These are phyloP conservation scores for Populus tomentosa DNA, from an alignment of 441 rosid species.

Conservation along the genomic window DNA sequence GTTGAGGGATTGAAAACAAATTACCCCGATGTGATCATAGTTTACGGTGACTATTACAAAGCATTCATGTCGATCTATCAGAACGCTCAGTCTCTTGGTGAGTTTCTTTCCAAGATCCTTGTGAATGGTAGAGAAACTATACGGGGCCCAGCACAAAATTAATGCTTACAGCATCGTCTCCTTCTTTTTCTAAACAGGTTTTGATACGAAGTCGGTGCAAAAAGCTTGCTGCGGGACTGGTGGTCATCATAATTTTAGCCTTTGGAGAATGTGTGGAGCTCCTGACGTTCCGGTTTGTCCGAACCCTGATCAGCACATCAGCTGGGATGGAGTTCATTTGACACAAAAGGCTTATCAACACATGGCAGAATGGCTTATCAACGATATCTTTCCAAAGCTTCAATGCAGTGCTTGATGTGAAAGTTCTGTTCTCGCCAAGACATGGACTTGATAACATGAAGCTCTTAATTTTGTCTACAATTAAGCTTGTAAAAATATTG, in stretches of 20 bases:
- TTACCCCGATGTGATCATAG: too few relatives aligned
- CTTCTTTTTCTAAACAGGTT: not conserved
- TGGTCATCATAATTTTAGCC: not conserved
- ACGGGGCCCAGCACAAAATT: not conserved
- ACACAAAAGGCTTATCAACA: not conserved
- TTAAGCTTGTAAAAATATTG: too few relatives aligned
- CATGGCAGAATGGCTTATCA: not conserved
- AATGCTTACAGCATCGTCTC: not conserved
- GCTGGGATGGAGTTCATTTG: conserved; percentile 2
- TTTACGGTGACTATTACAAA: too few relatives aligned
- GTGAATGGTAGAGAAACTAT: not conserved
- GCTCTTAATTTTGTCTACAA: too few relatives aligned
- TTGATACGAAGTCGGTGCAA: not conserved
- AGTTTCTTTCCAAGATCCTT: too few relatives aligned
- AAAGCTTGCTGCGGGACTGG: conserved; percentile 1
- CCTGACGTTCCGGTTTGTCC: not conserved
- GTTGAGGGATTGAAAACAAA: too few relatives aligned
- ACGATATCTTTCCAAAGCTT: not conserved
- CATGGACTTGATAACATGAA: too few relatives aligned
- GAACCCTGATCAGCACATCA: not conserved
- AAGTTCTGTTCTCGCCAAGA: not conserved
- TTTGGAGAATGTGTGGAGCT: not conserved
- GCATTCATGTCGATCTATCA: too few relatives aligned
- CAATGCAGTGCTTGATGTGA: not conserved
- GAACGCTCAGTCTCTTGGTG: too few relatives aligned